A percentile compares a stretch with the other conserved stretches of the same genome.
phyloP scores from a whole-genome alignment of 352 stramenopile genomes.

The Pythium angustatum region DNA sequence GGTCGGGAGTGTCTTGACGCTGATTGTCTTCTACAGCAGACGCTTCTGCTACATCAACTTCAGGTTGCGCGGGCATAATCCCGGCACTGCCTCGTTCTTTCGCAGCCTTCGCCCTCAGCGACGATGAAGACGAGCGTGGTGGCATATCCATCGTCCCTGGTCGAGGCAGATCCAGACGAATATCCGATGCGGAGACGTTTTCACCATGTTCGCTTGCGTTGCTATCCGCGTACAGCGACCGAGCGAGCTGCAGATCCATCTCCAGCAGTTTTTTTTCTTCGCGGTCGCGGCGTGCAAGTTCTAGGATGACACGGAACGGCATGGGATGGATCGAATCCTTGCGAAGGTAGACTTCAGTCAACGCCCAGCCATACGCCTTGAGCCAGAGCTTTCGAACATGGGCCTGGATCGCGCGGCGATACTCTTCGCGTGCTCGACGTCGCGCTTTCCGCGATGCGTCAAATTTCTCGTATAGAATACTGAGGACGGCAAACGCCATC shows the following conservation, averaged over 20 bases:
- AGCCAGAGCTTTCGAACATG: constrained; percentile 61
- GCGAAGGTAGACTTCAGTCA: constrained; percentile 60
- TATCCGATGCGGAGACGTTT: constrained; percentile 7
- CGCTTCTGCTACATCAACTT: neutral
- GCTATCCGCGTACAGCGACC: constrained; percentile 30
- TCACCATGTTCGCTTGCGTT: constrained; percentile 2
- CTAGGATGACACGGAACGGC: constrained; percentile 55
- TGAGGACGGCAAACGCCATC: constrained; percentile 48
- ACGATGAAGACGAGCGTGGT: constrained; percentile 9
- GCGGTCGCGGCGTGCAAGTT: constrained; percentile 56
- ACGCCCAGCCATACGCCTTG: constrained; percentile 51
- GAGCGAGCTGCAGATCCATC: constrained; percentile 43
- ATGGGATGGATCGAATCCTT: constrained; percentile 46
- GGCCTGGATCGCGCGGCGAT: constrained; percentile 43
- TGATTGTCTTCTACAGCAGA: neutral
- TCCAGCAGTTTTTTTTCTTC: constrained; percentile 31
- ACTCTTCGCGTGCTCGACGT: constrained; percentile 42
- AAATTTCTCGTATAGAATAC: constrained; percentile 67
- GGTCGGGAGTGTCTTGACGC: neutral
- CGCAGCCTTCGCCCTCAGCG: neutral
- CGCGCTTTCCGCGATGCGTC: constrained; percentile 29
- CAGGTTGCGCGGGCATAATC: neutral
- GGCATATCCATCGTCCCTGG: neutral
- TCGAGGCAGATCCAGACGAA: constrained; percentile 22
- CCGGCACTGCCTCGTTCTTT: neutral